Conservation (phyloP, 345 rosid species). For the Eucalyptus cladocalyx region DNA sequence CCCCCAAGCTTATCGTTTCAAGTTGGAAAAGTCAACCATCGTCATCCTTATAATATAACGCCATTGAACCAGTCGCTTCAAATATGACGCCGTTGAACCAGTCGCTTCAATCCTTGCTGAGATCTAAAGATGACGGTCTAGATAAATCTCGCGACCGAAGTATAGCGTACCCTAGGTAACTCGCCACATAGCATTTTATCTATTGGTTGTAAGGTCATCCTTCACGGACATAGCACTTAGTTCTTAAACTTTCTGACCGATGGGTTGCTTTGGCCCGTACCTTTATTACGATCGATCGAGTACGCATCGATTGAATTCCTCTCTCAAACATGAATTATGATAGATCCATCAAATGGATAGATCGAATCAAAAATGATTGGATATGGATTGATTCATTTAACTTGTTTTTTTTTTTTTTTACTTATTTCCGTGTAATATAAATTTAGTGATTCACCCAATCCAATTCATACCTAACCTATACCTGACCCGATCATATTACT, state of each 20-base stretch:
- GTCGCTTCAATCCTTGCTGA: background rate
- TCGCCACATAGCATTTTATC: background rate
- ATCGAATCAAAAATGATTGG: rapidly evolving
- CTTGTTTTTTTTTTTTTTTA: no score
- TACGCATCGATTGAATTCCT: no score
- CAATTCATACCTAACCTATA: background rate
- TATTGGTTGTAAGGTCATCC: background rate
- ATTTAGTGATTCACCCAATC: background rate
- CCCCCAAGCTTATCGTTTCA: background rate
- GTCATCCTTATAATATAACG: no score
- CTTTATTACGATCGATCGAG: rapidly evolving
- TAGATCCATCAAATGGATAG: background rate
- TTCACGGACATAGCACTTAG: background rate
- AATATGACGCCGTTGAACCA: no score
- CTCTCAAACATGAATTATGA: background rate
- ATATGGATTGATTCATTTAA: no score
- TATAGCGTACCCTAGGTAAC: background rate
- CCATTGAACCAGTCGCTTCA: no score
- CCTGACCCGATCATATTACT: rapidly evolving
- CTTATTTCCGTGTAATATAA: no score
- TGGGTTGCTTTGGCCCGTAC: background rate
- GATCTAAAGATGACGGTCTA: background rate
- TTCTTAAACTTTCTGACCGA: background rate
- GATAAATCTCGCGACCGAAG: background rate
- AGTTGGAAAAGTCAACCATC: no score